A percentile compares a stretch with the other conserved stretches of the same genome.
Evolutionary conservation across 306 rosid species (phyloP).

Genomic region (Quercus robur): DNA sequence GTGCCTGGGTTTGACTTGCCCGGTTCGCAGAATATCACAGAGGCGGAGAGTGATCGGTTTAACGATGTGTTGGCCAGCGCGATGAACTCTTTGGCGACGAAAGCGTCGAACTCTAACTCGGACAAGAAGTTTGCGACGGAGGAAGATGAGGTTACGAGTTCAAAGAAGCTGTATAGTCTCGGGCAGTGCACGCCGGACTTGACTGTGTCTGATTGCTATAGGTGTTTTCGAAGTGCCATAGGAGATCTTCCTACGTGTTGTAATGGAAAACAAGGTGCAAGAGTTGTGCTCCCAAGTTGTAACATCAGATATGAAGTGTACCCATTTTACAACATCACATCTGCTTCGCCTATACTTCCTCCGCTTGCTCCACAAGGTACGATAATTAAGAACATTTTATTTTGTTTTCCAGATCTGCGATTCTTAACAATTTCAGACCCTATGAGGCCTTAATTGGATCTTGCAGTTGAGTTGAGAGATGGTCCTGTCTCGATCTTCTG

Average conservation of each 20-base stretch:
- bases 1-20: too few relatives aligned
- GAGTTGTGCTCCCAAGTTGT: conserved; percentile 27
- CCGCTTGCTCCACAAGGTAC: neutral
- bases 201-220: conserved; percentile 14
- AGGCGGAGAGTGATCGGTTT: conserved; percentile 10
- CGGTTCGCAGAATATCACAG: neutral
- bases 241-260: conserved; percentile 43
- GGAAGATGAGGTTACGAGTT: conserved; percentile 25
- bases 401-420: too few relatives aligned
- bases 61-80: conserved; percentile 24
- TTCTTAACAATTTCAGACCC: too few relatives aligned
- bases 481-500: too few relatives aligned
- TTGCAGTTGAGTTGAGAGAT: neutral
- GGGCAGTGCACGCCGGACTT: conserved; percentile 38
- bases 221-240: conserved; percentile 40
- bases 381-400: neutral
- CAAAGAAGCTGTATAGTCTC: conserved; percentile 25
- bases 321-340: conserved; percentile 26
- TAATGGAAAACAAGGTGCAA: conserved; percentile 25
- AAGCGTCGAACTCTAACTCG: conserved; percentile 22
- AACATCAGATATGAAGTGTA: conserved; percentile 32
- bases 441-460: too few relatives aligned
- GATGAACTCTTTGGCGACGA: neutral
- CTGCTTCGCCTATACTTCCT: neutral
- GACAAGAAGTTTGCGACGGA: conserved; percentile 32